Conservation (phyloP, 345 rosid species). For the Salix brachista region DNA sequence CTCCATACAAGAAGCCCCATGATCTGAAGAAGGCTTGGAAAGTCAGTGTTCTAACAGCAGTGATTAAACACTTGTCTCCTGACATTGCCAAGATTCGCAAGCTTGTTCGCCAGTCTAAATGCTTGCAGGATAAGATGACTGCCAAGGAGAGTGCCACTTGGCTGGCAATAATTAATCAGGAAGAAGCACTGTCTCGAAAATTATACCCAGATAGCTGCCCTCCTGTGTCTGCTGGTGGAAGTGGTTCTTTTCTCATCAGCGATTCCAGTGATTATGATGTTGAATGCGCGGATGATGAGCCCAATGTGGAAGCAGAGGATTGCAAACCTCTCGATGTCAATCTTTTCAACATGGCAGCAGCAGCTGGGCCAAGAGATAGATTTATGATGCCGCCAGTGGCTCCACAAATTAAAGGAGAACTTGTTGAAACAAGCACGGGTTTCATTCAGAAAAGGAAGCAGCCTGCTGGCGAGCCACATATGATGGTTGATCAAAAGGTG, state of each 20-base stretch:
- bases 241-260: conserved; percentile 44
- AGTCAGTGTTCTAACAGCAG: conserved; percentile 72
- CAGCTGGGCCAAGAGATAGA: conserved; percentile 22
- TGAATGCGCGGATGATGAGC: conserved; percentile 46
- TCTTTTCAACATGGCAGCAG: conserved; percentile 31
- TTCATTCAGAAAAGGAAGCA: conserved; percentile 55
- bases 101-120: conserved; percentile 81
- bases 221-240: conserved; percentile 36
- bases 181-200: conserved; percentile 57
- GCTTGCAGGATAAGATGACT: conserved; percentile 88
- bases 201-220: conserved; percentile 60
- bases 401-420: conserved; percentile 56
- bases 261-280: conserved; percentile 73
- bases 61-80: conserved; percentile 78
- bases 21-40: conserved; percentile 88
- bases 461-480: conserved; percentile 23
- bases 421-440: conserved; percentile 26
- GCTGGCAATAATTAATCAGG: conserved; percentile 68
- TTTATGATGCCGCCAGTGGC: conserved; percentile 28
- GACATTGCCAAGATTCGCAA: conserved; percentile 66
- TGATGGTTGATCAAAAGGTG: conserved; percentile 31
- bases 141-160: conserved; percentile 87
- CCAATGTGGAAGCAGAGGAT: conserved; percentile 36
- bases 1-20: conserved; percentile 83
- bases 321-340: conserved; percentile 40